Evolutionary conservation across 148 eudicot species (phyloP).

Genomic region (Fagopyrum tataricum): DNA sequence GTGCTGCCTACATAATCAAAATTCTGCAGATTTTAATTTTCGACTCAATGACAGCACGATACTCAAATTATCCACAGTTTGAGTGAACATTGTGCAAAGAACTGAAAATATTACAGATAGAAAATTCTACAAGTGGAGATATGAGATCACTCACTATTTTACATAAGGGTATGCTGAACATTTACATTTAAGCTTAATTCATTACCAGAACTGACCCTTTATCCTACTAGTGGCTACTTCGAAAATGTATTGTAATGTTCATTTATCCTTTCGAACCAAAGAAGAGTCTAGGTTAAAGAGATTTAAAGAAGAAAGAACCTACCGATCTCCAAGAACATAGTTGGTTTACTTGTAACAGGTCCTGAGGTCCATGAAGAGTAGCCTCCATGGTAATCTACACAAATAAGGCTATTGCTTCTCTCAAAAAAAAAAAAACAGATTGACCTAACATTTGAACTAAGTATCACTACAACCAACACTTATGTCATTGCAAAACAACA

Average conservation of each 20-base stretch:
- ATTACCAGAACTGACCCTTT: background rate
- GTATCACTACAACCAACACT: background rate
- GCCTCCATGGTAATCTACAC: constrained; percentile 83
- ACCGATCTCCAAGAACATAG: constrained; percentile 92
- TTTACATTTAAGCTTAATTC: background rate
- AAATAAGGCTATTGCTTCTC: background rate
- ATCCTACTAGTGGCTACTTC: background rate
- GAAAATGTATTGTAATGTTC: background rate
- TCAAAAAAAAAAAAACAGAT: background rate
- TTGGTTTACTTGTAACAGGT: constrained; percentile 73
- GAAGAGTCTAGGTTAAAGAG: background rate
- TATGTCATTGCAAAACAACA: background rate
- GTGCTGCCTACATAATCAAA: constrained; percentile 63
- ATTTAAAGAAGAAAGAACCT: constrained; percentile 4
- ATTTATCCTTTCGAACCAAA: background rate
- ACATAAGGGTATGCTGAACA: background rate
- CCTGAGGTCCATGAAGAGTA: constrained; percentile 95
- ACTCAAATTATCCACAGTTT: background rate
- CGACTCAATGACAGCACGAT: background rate
- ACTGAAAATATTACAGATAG: background rate
- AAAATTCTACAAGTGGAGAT: background rate
- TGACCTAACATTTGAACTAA: background rate
- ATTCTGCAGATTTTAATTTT: constrained; percentile 2
- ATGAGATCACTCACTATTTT: background rate
- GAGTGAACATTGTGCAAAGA: background rate